Evolutionary conservation across 2,329 filamentous ascomycete species (phyloP).

Genomic region (Cryphonectria naterciae): DNA sequence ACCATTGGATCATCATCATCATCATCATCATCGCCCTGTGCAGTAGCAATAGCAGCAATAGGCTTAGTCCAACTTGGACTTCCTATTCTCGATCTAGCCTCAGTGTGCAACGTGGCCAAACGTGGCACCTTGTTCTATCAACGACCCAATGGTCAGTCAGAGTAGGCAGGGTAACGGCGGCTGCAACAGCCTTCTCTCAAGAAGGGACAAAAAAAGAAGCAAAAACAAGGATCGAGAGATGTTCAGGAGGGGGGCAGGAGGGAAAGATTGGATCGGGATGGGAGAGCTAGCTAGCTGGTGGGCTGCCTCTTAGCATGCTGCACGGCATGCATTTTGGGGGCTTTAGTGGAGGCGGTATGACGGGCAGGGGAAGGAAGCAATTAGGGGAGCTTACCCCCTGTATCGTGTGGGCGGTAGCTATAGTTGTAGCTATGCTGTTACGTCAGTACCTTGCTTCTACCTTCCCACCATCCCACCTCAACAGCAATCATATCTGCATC

Average conservation of each 20-base stretch:
- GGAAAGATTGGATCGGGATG: neutral
- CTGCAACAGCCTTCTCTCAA: neutral
- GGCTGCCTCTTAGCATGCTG: slow-evolving; percentile 2
- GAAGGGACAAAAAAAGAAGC: too few species aligned
- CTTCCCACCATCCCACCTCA: neutral
- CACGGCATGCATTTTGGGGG: neutral
- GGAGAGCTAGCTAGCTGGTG: neutral
- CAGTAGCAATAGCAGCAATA: neutral
- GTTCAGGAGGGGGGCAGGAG: neutral
- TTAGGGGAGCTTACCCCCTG: slow-evolving; percentile 5
- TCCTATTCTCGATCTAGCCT: neutral
- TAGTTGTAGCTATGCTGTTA: neutral
- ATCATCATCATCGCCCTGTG: neutral
- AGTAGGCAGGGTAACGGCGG: neutral
- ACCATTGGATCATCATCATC: neutral
- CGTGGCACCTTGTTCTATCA: neutral
- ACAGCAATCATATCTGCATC: neutral
- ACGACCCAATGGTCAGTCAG: neutral
- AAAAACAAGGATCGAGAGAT: slow-evolving; percentile 5
- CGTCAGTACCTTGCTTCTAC: neutral
- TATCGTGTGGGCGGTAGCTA: neutral
- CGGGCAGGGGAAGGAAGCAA: neutral
- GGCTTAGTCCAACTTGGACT: neutral
- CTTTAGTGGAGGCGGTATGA: neutral
- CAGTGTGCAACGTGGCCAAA: neutral